Conservation (phyloP, 176 grass and related monocot species). For the Avena insularis region DNA sequence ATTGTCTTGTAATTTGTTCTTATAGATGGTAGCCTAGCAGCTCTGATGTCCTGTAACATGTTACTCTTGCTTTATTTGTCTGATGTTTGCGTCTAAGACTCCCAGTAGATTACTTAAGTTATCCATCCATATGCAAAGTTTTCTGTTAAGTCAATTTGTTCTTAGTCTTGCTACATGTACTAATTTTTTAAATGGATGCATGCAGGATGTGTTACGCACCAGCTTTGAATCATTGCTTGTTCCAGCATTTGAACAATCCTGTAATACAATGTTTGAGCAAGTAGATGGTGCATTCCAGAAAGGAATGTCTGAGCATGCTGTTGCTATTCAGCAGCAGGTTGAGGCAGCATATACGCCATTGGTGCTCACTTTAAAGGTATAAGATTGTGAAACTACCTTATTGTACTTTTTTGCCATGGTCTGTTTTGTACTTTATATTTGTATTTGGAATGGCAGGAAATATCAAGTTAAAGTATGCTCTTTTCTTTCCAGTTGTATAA, state of each 20-base stretch:
- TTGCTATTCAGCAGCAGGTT: conserved; percentile 86
- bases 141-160: conserved; percentile 9
- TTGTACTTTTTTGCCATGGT: neutral
- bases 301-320: conserved; percentile 90
- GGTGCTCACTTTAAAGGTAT: conserved; percentile 84
- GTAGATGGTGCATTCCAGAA: conserved; percentile 93
- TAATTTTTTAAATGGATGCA: conserved; percentile 42
- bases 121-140: conserved; percentile 12
- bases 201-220: conserved; percentile 83
- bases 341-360: conserved; percentile 86
- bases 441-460: conserved; percentile 23
- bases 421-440: conserved; percentile 15
- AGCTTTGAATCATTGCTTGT: conserved; percentile 78
- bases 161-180: conserved; percentile 22
- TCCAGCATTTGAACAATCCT: conserved; percentile 93
- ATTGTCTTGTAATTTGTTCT: conserved; percentile 19
- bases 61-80: neutral
- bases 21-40: conserved; percentile 28
- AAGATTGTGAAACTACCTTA: neutral
- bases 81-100: neutral
- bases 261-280: conserved; percentile 98
- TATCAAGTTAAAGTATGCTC: conserved; percentile 15
- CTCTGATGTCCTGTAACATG: conserved; percentile 25
- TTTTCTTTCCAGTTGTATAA: neutral
- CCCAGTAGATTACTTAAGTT: neutral